These are phyloP conservation scores for Saturnispora silvae DNA, from an alignment of 805 yeast species.

Conservation along the genomic window DNA sequence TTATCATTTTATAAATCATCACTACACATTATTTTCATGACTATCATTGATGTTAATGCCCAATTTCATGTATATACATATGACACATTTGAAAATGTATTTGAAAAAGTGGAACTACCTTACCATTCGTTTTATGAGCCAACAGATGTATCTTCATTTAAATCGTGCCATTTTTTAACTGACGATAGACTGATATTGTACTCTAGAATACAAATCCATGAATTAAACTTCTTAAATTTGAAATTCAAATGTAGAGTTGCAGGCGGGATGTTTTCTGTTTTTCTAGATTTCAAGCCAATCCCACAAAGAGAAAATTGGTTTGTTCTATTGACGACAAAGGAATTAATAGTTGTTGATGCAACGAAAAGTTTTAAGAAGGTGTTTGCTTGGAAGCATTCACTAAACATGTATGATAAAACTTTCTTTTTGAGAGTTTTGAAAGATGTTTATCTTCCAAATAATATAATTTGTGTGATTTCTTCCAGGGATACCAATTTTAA, in stretches of 20 bases:
- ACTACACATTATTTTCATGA: conserved; percentile 24
- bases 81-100: conserved; percentile 4
- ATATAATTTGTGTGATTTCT: conserved; percentile 20
- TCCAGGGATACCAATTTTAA: conserved; percentile 23
- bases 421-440: conserved; percentile 27
- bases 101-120: conserved; percentile 4
- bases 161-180: conserved; percentile 37
- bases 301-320: conserved; percentile 22
- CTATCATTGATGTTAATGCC: conserved; percentile 42
- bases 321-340: conserved; percentile 56
- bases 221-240: conserved; percentile 21
- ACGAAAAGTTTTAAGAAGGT: conserved; percentile 32
- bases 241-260: conserved; percentile 30
- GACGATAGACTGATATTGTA: conserved; percentile 24
- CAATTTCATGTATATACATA: conserved; percentile 35
- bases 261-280: conserved; percentile 42
- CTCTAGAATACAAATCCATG: conserved; percentile 35
- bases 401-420: conserved; percentile 46
- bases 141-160: conserved; percentile 47
- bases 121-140: conserved; percentile 29
- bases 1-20: not conserved
- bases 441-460: conserved; percentile 6
- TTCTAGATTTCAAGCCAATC: conserved; percentile 33
- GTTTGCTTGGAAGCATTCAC: conserved; percentile 65
- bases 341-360: conserved; percentile 42